These are phyloP conservation scores for Hemileccinum impolitum DNA, from an alignment of 768 basidiomycete genomes.

Conservation along the genomic window DNA sequence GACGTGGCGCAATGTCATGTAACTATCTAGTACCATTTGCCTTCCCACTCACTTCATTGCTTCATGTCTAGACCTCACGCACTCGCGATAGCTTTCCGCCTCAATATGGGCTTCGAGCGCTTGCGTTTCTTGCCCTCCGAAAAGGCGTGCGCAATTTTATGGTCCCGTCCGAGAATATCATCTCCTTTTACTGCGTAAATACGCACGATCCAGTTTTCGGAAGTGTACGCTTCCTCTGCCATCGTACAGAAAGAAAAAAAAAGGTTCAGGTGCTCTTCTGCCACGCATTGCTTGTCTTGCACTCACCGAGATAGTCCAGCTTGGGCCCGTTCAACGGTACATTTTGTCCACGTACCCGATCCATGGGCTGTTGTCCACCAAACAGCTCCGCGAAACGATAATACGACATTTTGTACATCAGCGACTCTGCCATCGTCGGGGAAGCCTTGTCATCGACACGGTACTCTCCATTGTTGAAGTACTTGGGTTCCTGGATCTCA, in stretches of 20 bases:
- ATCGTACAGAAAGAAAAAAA: background rate
- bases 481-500: conserved; percentile 92
- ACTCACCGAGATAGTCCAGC: conserved; percentile 83
- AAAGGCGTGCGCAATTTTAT: conserved; percentile 85
- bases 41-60: too few species aligned
- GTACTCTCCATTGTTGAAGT: conserved; percentile 95
- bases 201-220: conserved; percentile 99
- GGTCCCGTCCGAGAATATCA: conserved; percentile 85
- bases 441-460: conserved; percentile 84
- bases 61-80: conserved; percentile 13
- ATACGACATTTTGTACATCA: conserved; percentile 99
- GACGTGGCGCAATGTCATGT: background rate
- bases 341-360: conserved; percentile 87
- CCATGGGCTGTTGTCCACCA: conserved; percentile 67
- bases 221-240: conserved; percentile 95
- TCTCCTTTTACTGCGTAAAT: conserved; percentile 96
- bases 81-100: conserved; percentile 46
- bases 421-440: conserved; percentile 84
- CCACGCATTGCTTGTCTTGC: background rate
- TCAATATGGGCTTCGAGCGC: conserved; percentile 63
- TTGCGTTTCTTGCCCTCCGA: conserved; percentile 86
- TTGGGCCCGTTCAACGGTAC: conserved; percentile 76
- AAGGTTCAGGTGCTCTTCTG: conserved; percentile 1
- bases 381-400: conserved; percentile 93
- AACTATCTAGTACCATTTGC: too few species aligned